These are phyloP conservation scores for Senna tora DNA, from an alignment of 306 rosid genomes.

Conservation along the genomic window DNA sequence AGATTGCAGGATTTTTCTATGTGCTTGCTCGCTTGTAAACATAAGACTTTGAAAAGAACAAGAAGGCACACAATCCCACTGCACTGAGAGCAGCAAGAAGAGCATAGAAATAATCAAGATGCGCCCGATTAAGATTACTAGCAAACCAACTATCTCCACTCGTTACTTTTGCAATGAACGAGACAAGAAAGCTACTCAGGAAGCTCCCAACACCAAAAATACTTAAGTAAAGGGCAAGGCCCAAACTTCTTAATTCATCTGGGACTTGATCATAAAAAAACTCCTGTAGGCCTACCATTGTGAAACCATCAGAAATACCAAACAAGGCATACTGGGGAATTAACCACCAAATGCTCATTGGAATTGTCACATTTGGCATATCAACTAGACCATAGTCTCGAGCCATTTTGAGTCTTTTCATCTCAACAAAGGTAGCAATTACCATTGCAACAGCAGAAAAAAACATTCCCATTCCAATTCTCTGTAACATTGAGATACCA, in stretches of 20 bases:
- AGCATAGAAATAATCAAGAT: slow-evolving; percentile 78
- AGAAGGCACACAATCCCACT: slow-evolving; percentile 33
- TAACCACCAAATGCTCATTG: slow-evolving; percentile 79
- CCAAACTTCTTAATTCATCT: slow-evolving; percentile 64
- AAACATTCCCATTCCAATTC: slow-evolving; percentile 58
- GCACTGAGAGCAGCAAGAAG: slow-evolving; percentile 53
- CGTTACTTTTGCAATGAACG: slow-evolving; percentile 43
- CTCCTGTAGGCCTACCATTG: slow-evolving; percentile 79
- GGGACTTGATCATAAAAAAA: slow-evolving; percentile 83
- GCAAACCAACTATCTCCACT: slow-evolving; percentile 63
- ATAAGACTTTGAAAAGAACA: slow-evolving; percentile 38
- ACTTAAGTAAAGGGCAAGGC: slow-evolving; percentile 66
- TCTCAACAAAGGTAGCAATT: slow-evolving; percentile 61
- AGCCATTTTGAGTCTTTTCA: slow-evolving; percentile 58
- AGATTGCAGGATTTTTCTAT: neutral
- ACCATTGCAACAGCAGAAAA: slow-evolving; percentile 46
- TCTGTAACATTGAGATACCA: slow-evolving; percentile 72
- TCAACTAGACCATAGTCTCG: slow-evolving; percentile 54
- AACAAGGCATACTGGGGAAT: slow-evolving; percentile 59
- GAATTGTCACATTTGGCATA: slow-evolving; percentile 54
- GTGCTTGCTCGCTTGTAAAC: slow-evolving; percentile 16
- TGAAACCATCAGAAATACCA: slow-evolving; percentile 60
- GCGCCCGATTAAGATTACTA: slow-evolving; percentile 65
- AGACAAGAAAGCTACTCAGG: slow-evolving; percentile 66
- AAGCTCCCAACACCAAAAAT: slow-evolving; percentile 69